Evolutionary conservation across 352 stramenopile genomes (phyloP).

Genomic region (Hyaloperonospora brassicae): DNA sequence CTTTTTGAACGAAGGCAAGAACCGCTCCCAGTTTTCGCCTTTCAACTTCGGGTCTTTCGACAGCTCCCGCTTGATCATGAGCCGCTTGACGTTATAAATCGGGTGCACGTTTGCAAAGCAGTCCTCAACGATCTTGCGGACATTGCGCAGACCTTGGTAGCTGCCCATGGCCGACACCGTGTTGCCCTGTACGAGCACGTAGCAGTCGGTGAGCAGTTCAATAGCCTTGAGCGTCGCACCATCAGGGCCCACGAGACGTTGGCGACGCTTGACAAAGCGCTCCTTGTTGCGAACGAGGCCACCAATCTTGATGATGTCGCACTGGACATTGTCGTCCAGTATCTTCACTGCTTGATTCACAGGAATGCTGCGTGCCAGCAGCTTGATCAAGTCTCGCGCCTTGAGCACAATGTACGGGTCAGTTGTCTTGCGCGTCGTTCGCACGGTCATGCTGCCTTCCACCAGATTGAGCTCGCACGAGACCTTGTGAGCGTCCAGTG

Average conservation of each 20-base stretch:
- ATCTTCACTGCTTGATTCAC: slow-evolving; percentile 94
- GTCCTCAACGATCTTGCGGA: slow-evolving; percentile 96
- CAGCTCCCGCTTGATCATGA: background rate
- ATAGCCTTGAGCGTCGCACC: slow-evolving; percentile 96
- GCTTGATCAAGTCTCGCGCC: slow-evolving; percentile 97
- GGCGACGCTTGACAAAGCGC: slow-evolving; percentile 97
- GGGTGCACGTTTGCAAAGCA: slow-evolving; percentile 93
- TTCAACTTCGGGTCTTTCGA: too few species aligned
- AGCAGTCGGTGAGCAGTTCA: slow-evolving; percentile 99
- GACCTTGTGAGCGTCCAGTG: slow-evolving; percentile 92
- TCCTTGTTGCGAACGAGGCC: slow-evolving; percentile 98
- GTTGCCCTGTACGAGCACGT: slow-evolving; percentile 98
- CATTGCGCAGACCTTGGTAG: slow-evolving; percentile 90
- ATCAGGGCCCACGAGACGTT: slow-evolving; percentile 96
- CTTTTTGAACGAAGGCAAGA: too few species aligned
- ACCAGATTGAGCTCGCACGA: slow-evolving; percentile 98
- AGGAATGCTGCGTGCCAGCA: slow-evolving; percentile 95
- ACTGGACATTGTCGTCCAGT: slow-evolving; percentile 96
- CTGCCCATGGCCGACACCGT: slow-evolving; percentile 90
- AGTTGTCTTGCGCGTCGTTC: slow-evolving; percentile 93
- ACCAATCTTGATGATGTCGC: slow-evolving; percentile 99
- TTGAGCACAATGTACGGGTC: slow-evolving; percentile 99
- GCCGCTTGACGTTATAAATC: background rate
- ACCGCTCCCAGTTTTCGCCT: too few species aligned
- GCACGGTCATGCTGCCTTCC: slow-evolving; percentile 89